Evolutionary conservation across 805 yeast genomes (phyloP).

Genomic region (Scheffersomyces ergatensis): DNA sequence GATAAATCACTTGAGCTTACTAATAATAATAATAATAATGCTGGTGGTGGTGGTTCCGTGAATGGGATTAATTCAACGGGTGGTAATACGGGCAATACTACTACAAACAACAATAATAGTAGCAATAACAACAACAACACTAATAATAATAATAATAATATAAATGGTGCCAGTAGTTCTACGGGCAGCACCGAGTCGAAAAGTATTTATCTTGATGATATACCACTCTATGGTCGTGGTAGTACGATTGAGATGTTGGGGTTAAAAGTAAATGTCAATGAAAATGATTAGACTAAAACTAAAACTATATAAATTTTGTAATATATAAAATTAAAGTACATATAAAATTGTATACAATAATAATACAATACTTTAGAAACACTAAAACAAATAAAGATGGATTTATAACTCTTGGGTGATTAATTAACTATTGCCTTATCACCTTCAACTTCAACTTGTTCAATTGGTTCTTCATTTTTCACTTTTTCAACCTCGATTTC

Average conservation of each 20-base stretch:
- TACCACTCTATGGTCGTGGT: slow-evolving; percentile 38
- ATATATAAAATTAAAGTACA: not conserved
- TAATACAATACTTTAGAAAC: too few species aligned
- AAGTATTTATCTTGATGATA: slow-evolving; percentile 34
- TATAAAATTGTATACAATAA: too few species aligned
- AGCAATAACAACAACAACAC: not conserved
- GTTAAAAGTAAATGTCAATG: slow-evolving; percentile 18
- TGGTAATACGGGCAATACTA: not conserved
- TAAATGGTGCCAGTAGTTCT: not conserved
- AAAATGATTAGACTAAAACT: not conserved
- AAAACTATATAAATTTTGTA: not conserved
- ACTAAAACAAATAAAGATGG: too few species aligned
- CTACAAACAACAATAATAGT: not conserved
- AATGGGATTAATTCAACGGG: not conserved
- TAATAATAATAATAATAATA: not conserved
- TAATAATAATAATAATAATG: slow-evolving; percentile 1
- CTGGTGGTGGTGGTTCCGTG: too few species aligned
- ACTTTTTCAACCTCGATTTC: slow-evolving; percentile 43
- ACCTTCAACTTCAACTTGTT: slow-evolving; percentile 6
- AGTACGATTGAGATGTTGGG: slow-evolving; percentile 37
- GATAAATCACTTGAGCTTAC: slow-evolving; percentile 3
- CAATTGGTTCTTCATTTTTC: slow-evolving; percentile 1
- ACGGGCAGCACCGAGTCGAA: slow-evolving; percentile 1
- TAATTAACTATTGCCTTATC: too few species aligned
- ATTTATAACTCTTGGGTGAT: too few species aligned